Evolutionary conservation across 345 rosid species (phyloP), one percentile per base, ranked within the genome.

Genomic region (Brassica juncea): DNA sequence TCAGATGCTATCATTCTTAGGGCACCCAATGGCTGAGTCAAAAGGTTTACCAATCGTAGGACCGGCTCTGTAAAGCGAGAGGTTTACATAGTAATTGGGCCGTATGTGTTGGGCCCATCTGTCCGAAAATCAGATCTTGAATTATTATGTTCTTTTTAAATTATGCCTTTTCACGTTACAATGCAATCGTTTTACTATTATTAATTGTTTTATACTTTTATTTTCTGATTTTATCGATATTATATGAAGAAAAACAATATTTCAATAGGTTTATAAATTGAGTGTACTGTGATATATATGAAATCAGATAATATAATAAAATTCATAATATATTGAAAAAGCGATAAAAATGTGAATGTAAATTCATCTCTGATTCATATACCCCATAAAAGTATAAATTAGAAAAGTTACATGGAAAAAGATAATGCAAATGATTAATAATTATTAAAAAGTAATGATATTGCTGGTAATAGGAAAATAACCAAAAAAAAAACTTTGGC

Each of bases 61-160:
- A 74, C 76, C 80, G 62, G 27, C 39, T 9, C 25, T 63, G 4
- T 19, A 73, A 73, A 60, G 57, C 57, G 70, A 44, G 31, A 32
- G 39, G 64, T 72, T 72, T 66, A 30, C 42, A 16, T 6, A 12
- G n/a, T 80, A 16, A 80, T 64, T 80, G 83, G 83, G 80, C 83
- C 76, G 52, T 73, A 34, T 23, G 11, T 0, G 25, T 35, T 55
- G 76, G 83, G 75, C 76, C 80, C 80, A 57, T 70, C 16, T 80
- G 83, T 74, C 30, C 11, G n/a, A 11, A 65, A 57, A 30, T 9
- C 39, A 32, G 54, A 67, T 52, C 3, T 19, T 37, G 14, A 35
- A 30, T 80, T 27, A 74, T 62, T 74, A 62, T 68, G 35, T 52
- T 62, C 62, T 52, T 16, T 57, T 3, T 57, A 2, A 32, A 9